Conservation (phyloP, 2,329 filamentous ascomycete species). For the Cephalotrichum gorgonifer region DNA sequence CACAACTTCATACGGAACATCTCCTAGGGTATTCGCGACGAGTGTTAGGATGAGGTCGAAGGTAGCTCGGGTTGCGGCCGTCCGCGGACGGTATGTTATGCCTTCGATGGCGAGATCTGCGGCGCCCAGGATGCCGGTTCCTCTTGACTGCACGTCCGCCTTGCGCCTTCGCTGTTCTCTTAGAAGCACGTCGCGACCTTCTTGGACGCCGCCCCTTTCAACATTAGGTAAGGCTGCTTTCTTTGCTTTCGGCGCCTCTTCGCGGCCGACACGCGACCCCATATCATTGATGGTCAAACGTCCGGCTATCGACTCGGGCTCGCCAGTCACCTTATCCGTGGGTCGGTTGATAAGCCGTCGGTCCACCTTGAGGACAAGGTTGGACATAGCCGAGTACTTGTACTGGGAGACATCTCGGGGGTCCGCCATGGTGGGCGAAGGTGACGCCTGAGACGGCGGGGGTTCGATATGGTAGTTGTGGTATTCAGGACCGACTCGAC, state of each 20-base stretch:
- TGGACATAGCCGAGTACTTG: constrained; percentile 99
- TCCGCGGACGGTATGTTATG: constrained; percentile 83
- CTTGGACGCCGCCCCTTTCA: constrained; percentile 63
- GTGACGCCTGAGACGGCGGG: not conserved
- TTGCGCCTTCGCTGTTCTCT: constrained; percentile 83
- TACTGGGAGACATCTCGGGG: constrained; percentile 85
- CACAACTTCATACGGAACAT: constrained; percentile 85
- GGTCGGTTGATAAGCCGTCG: constrained; percentile 87
- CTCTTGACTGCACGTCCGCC: constrained; percentile 60
- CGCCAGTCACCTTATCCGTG: constrained; percentile 89
- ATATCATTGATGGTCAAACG: constrained; percentile 91
- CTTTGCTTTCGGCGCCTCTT: constrained; percentile 71
- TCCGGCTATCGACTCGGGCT: constrained; percentile 93
- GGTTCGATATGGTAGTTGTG: not conserved
- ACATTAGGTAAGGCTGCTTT: constrained; percentile 61
- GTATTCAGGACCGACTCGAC: no score
- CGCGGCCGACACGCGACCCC: constrained; percentile 74
- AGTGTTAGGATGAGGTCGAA: constrained; percentile 92
- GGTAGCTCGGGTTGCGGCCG: constrained; percentile 79
- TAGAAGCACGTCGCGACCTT: constrained; percentile 74
- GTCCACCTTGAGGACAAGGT: constrained; percentile 99
- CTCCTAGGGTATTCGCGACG: constrained; percentile 78
- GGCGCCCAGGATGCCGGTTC: constrained; percentile 70
- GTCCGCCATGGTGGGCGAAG: constrained; percentile 51
- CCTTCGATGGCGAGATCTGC: constrained; percentile 86